Base-by-base conservation (phyloP, 345 rosid genomes). In the Citrus inodora region DNA sequence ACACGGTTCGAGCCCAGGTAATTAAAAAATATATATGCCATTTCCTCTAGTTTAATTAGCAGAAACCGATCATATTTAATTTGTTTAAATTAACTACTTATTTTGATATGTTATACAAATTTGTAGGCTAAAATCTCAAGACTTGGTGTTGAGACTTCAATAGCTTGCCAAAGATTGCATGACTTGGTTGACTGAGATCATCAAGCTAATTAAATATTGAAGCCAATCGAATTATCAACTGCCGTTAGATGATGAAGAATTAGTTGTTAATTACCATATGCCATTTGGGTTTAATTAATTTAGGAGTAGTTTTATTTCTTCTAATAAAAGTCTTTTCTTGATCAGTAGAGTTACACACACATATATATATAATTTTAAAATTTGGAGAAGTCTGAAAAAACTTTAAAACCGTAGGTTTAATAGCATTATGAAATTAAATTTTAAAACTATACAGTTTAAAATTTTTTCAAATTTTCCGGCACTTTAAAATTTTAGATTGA, bases 1-100 rank as follows among this genome's bases (percentile, higher is more conserved):
- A 88, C 84, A 51, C 85, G 9, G 48, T 90, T 68, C 91, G 89
- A 64, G 92, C 94, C 58, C 85, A 84, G 90, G 92, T 87, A 76
- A 60, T 28, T 25, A 24, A 17, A 53, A 53, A 17, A 48, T 9
- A 53, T 53, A 10, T 24, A 25, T 21, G 17, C 3, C 27, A 33
- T 19, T 22, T 37, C n/a, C 55, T 62, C 7, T 7, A n/a, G 7
- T 42, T 7, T 66, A 27, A 9, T 35, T 35, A 4, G n/a, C 28
- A 38, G 40, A 67, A 37, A 10, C 22, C 4, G 4, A 67, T 21
- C 10, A 38, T 22, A 3, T 4, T 22, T 67, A 13, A 11, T 25
- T 38, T 42, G 11, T 25, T n/a, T 40, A 24, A 5, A 22, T 51
- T 51, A 16, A 51, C 56, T 4, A 51, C 19, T 51, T 1, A 51